Conservation (phyloP, 2,329 filamentous ascomycete species). For the Blumeria hordei region DNA sequence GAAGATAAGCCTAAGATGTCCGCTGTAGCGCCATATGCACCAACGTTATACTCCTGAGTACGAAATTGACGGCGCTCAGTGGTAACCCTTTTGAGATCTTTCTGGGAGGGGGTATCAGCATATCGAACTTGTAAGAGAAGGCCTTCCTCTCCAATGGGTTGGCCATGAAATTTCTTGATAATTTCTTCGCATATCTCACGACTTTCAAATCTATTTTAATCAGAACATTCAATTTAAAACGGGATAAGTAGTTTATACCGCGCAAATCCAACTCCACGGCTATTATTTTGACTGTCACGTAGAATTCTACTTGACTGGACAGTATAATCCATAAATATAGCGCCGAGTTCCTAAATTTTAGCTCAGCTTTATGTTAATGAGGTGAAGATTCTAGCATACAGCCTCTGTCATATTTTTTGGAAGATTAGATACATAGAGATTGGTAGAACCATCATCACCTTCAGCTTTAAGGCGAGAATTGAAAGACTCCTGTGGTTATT, state of each 20-base stretch:
- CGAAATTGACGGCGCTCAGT: conserved; percentile 88
- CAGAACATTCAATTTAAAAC: conserved; percentile 2
- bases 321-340: conserved; percentile 55
- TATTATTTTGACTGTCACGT: conserved; percentile 73
- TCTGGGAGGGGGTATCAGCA: conserved; percentile 89
- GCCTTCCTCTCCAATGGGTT: conserved; percentile 49
- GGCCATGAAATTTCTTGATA: conserved; percentile 66
- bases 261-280: conserved; percentile 91
- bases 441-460: conserved; percentile 71
- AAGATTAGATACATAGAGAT: conserved; percentile 93
- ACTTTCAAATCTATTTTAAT: conserved; percentile 46
- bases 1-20: conserved; percentile 27
- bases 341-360: conserved; percentile 39
- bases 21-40: conserved; percentile 33
- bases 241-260: conserved; percentile 32
- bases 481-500: conserved; percentile 59
- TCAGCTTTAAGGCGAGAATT: conserved; percentile 95
- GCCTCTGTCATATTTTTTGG: conserved; percentile 81
- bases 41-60: conserved; percentile 78
- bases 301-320: conserved; percentile 91
- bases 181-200: conserved; percentile 81
- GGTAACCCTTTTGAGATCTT: conserved; percentile 85
- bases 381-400: conserved; percentile 25
- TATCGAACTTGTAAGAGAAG: conserved; percentile 85
- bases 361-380: conserved; percentile 7